A percentile compares a stretch with the other conserved stretches of the same genome.
phyloP scores from a whole-genome alignment of 129 eudicot genomes.

The Deinandra increscens region DNA sequence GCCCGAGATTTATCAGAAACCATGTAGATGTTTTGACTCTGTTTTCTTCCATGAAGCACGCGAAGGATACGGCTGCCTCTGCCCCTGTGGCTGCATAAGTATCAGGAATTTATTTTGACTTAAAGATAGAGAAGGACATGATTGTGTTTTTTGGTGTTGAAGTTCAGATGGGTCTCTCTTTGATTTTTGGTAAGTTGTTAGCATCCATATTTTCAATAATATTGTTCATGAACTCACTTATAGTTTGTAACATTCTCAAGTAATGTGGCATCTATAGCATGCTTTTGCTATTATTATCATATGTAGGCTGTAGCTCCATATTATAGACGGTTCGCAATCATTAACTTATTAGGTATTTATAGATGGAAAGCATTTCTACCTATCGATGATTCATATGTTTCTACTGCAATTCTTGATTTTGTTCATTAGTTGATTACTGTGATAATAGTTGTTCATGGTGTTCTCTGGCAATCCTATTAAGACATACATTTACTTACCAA shows the following conservation, averaged over 20 bases:
- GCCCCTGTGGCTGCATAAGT: conserved; percentile 41
- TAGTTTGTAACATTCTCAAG: conserved; percentile 24
- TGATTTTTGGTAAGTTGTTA: conserved; percentile 27
- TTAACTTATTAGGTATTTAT: too few relatives aligned
- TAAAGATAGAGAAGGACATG: conserved; percentile 12
- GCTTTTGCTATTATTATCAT: too few relatives aligned
- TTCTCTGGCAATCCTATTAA: too few relatives aligned
- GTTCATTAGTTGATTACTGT: too few relatives aligned
- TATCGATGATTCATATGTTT: too few relatives aligned
- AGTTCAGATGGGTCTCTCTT: conserved; percentile 23
- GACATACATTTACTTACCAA: too few relatives aligned
- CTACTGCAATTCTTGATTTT: too few relatives aligned
- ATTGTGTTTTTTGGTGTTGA: conserved; percentile 27
- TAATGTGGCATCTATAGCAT: too few relatives aligned
- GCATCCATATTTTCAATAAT: conserved; percentile 21
- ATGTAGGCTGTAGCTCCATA: too few relatives aligned
- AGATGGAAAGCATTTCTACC: too few relatives aligned
- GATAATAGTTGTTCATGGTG: too few relatives aligned
- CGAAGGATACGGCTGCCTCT: conserved; percentile 27
- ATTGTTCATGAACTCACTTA: conserved; percentile 6
- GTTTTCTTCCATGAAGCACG: conserved; percentile 44
- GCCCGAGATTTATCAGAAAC: conserved; percentile 63
- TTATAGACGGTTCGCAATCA: too few relatives aligned
- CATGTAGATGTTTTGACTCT: conserved; percentile 73
- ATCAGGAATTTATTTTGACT: conserved; percentile 4